A percentile compares a stretch with the other conserved stretches of the same genome.
Conservation (phyloP, 1,284 basidiomycete species). For the Irpex sp. region DNA sequence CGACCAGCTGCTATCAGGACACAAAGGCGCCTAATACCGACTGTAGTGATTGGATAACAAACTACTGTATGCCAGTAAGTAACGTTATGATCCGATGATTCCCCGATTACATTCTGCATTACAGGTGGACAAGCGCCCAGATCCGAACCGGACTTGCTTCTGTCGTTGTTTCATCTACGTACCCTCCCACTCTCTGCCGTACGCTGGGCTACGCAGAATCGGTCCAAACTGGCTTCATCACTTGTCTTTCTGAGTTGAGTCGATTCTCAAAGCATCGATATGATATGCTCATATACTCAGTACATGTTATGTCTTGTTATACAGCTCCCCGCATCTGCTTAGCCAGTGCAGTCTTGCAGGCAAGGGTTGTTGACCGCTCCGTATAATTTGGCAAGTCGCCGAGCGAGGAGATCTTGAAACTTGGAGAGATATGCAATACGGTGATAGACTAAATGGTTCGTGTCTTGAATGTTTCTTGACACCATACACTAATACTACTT, state of each 20-base stretch:
- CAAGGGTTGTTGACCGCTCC: background rate
- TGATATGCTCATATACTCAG: background rate
- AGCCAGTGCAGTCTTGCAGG: background rate
- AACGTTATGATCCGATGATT: background rate
- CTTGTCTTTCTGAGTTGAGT: background rate
- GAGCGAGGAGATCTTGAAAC: too few species aligned
- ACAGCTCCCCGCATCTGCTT: background rate
- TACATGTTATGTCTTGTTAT: background rate
- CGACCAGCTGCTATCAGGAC: background rate
- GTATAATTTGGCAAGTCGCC: too few species aligned
- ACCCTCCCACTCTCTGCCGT: background rate
- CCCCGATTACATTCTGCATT: background rate
- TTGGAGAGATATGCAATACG: background rate
- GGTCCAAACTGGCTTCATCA: background rate
- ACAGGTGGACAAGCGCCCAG: background rate
- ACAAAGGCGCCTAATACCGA: background rate
- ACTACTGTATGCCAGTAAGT: background rate
- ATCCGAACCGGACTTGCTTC: background rate
- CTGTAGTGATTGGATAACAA: background rate
- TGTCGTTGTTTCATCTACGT: background rate
- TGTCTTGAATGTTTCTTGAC: background rate
- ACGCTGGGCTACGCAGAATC: background rate
- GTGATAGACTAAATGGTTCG: constrained; percentile 8
- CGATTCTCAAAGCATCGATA: background rate
- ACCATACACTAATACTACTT: background rate